Base-by-base conservation (phyloP, 352 stramenopile species). In the Phytopythium cucurbitacearum region DNA sequence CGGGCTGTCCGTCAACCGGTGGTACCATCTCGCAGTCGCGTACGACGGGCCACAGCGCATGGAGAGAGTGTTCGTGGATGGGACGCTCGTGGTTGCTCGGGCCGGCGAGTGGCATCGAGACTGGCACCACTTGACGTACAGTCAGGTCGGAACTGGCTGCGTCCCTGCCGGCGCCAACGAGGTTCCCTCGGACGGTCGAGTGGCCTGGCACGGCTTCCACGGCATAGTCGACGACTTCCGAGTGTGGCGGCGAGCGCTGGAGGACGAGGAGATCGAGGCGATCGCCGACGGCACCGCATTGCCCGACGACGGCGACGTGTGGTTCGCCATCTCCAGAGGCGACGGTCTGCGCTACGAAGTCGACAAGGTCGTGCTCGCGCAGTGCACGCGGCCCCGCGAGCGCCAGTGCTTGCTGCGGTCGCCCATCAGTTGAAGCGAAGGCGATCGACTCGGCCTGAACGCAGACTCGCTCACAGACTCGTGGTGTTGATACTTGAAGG, bases 121-220 rank as follows among this genome's bases (percentile, higher is more conserved):
- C 45, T 83, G 72, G 69, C 38, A 59, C 9, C 60, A 68, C 5
- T 48, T 78, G 34, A 51, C 62, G 7, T 57, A 79, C 38, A 59
- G 64, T 48, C 73, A 84, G n/a, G 59, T 76, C 6, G 69, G 73
- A 11, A 74, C 58, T 3, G 70, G 70, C 1, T 80, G 61, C 44
- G 40, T 79, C 33, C 74, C 64, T 7, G 60, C 56, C 3, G 48
- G 43, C 16, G 55, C 36, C 9, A 57, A 50, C 2, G 58, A 57
- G 35, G 70, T 56, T 13, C 73, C 70, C 5, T 44, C 64, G 13
- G 36, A 40, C 38, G 49, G 57, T 9, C 69, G 62, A 38, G 55
- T 62, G 7, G 73, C 64, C 5, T 80, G 67, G 65, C 78, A 80
- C 48, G 70, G 60, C 7, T 77, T 84, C 43, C 59, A 75, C 33